A percentile compares a stretch with the other conserved stretches of the same genome.
These are phyloP conservation scores for Populus deltoides DNA, from an alignment of 345 rosid species.

Conservation along the genomic window DNA sequence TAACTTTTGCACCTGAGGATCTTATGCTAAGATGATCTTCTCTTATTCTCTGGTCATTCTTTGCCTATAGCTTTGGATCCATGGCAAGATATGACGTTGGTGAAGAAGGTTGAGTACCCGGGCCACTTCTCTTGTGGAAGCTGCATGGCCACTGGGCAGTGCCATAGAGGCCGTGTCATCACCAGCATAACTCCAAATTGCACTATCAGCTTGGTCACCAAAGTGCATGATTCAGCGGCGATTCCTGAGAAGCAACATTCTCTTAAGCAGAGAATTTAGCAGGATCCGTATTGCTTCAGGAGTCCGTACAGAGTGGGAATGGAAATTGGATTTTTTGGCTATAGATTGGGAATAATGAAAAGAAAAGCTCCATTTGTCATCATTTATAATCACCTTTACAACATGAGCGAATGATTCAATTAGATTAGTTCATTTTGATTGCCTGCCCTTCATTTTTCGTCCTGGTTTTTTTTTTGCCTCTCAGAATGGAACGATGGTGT, in stretches of 20 bases:
- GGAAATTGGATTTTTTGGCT: slow-evolving; percentile 22
- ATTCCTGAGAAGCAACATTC: neutral
- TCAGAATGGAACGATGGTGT: too few species aligned
- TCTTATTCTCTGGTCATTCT: neutral
- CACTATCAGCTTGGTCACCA: neutral
- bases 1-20: neutral
- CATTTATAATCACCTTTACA: slow-evolving; percentile 38
- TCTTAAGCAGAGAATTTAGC: neutral
- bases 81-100: slow-evolving; percentile 74
- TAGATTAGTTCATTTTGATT: slow-evolving; percentile 29
- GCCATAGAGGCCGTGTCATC: slow-evolving; percentile 90
- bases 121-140: slow-evolving; percentile 69
- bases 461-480: neutral
- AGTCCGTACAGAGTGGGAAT: neutral
- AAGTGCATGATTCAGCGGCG: neutral
- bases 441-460: too few species aligned
- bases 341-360: slow-evolving; percentile 26
- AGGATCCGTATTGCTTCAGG: slow-evolving; percentile 4
- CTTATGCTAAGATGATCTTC: slow-evolving; percentile 6
- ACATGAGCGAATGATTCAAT: slow-evolving; percentile 24
- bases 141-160: slow-evolving; percentile 98
- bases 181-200: neutral
- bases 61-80: slow-evolving; percentile 57
- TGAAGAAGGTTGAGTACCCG: slow-evolving; percentile 74
- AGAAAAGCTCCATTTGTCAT: slow-evolving; percentile 22